phyloP scores from a whole-genome alignment of 257 asterid species.

The Dorcoceras hygrometricum region DNA sequence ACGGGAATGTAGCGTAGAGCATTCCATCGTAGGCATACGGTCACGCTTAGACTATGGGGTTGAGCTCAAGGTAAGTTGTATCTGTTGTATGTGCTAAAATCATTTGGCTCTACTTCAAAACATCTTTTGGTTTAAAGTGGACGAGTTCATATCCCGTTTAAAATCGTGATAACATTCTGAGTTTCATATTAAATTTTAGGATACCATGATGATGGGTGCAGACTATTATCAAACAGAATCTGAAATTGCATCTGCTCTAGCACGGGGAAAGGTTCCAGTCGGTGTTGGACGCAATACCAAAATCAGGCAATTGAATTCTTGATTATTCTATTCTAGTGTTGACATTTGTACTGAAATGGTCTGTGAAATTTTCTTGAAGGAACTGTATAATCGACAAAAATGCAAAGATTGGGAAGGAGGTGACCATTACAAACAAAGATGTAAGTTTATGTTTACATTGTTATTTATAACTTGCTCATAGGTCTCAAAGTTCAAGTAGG shows the following conservation, averaged over 20 bases:
- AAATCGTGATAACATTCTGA: not conserved
- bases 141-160: not conserved
- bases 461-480: not conserved
- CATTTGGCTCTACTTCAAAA: not conserved
- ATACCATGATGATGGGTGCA: constrained; percentile 98
- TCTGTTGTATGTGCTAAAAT: not conserved
- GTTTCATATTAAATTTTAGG: constrained; percentile 39
- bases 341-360: constrained; percentile 11
- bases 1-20: constrained; percentile 67
- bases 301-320: constrained; percentile 48
- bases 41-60: constrained; percentile 89
- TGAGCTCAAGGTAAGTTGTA: constrained; percentile 57
- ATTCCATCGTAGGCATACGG: constrained; percentile 83
- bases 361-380: constrained; percentile 33
- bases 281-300: constrained; percentile 87
- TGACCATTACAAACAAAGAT: constrained; percentile 74
- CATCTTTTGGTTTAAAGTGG: not conserved
- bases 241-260: constrained; percentile 73
- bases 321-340: not conserved
- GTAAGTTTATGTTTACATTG: constrained; percentile 39
- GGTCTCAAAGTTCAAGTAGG: not conserved
- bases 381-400: constrained; percentile 96
- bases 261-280: constrained; percentile 82
- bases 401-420: constrained; percentile 85
- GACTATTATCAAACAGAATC: constrained; percentile 86